phyloP scores from a whole-genome alignment of 2,329 filamentous ascomycete genomes.

The Aspergillus persii region DNA sequence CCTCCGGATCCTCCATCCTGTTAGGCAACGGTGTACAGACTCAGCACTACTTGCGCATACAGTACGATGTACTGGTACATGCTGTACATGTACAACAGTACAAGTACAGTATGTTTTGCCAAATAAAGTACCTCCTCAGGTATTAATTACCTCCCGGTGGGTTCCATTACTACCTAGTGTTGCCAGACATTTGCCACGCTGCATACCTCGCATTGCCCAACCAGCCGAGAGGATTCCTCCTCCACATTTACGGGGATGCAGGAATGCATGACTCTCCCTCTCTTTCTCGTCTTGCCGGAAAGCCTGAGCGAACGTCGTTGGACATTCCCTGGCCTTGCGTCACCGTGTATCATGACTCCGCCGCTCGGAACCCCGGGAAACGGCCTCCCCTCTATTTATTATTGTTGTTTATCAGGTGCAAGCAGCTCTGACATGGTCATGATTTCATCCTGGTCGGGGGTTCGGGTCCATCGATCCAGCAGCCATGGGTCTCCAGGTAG shows the following conservation, averaged over 20 bases:
- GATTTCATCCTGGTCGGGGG: background rate
- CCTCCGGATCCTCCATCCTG: no score
- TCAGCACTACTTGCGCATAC: no score
- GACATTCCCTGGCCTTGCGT: slow-evolving; percentile 2
- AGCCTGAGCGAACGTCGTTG: background rate
- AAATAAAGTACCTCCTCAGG: no score
- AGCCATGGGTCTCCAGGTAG: background rate
- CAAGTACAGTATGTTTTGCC: no score
- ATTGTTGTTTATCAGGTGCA: background rate
- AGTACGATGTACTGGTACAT: no score
- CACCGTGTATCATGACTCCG: slow-evolving; percentile 8
- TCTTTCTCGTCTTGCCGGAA: background rate
- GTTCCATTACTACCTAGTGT: background rate
- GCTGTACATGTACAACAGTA: no score
- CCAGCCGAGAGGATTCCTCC: background rate
- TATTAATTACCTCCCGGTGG: background rate
- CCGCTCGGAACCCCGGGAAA: background rate
- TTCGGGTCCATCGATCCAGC: background rate
- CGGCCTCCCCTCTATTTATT: background rate
- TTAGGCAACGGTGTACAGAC: no score
- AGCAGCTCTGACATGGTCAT: background rate
- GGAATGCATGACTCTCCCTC: background rate
- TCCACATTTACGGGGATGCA: background rate
- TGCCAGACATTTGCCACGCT: background rate
- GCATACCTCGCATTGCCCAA: background rate